phyloP scores from a whole-genome alignment of 2,329 filamentous ascomycete genomes.

The Alternaria sp. region DNA sequence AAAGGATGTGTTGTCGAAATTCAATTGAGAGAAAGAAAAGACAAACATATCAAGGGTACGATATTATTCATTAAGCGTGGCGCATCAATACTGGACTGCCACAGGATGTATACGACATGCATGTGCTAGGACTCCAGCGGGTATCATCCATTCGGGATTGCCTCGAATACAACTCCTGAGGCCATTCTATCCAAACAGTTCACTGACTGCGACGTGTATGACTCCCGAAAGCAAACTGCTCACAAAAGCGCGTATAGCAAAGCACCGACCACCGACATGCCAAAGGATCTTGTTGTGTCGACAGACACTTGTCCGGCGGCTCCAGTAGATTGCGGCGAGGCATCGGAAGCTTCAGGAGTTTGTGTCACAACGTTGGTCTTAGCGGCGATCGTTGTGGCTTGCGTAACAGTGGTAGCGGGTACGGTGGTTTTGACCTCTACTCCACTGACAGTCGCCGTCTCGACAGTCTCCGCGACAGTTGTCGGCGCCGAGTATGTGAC shows the following conservation, averaged over 20 bases:
- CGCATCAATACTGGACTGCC: conserved; percentile 8
- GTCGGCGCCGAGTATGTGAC: conserved; percentile 35
- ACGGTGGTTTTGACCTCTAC: conserved; percentile 24
- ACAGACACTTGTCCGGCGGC: conserved; percentile 26
- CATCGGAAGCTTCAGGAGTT: conserved; percentile 18
- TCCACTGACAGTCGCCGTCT: conserved; percentile 26
- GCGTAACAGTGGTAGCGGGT: conserved; percentile 27
- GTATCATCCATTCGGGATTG: conserved; percentile 27
- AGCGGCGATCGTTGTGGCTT: conserved; percentile 32
- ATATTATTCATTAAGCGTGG: conserved; percentile 24
- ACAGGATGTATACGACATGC: conserved; percentile 6
- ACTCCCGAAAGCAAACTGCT: not conserved
- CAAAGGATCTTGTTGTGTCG: conserved; percentile 26
- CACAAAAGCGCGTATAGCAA: conserved; percentile 34
- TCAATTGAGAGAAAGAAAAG: not conserved
- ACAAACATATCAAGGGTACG: not conserved
- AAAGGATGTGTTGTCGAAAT: not conserved
- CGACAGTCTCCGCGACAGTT: conserved; percentile 25
- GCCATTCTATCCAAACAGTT: not conserved
- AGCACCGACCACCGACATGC: conserved; percentile 34
- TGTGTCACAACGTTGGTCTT: conserved; percentile 27
- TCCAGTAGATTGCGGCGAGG: conserved; percentile 23
- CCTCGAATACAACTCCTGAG: not conserved
- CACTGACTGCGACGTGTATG: not conserved
- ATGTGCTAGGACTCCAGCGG: conserved; percentile 11